Base-by-base conservation (phyloP, 176 grass and related monocot genomes). In the Oryza meridionalis region DNA sequence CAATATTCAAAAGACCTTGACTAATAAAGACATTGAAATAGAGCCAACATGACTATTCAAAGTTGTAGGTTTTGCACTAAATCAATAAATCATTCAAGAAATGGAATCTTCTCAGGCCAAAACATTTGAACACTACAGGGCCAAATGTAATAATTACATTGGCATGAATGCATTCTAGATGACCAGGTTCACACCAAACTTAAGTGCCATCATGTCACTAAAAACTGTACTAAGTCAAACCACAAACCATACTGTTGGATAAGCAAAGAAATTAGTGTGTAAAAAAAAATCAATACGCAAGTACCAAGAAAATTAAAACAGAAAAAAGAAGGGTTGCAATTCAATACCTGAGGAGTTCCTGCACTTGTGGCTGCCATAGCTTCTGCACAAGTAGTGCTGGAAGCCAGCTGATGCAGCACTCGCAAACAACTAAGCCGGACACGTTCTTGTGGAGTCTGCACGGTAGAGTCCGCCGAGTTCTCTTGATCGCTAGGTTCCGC, bases 321-420 rank as follows among this genome's bases (percentile, higher is more conserved):
- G 49, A 79, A n/a, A 77, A 71, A 82, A 27, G 37, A 85, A n/a
- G 0, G 63, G 81, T 76, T 64, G 44, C 22, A 79, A 85, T 62
- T 78, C 6, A 51, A 47, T 93, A 99, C 96, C 96, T 99, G 96
- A 92, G 96, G 93, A 82, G 91, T 96, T 92, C 96, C 96, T 88
- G 73, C 91, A 89, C 96, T 99, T 65, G 96, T 99, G 80, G 96
- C 86, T 31, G 96, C 96, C 96, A 99, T 99, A 96, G 91, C 96
- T 83, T 99, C 96, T 15, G 96, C 96, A 83, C 96, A 99, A 73
- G 90, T 99, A 51, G 93, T 96, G 78, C 96, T 99, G 82, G 96
- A 96, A 4, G 96, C 96, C 81, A 99, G 78, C 83, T 99, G 96
- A 91, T 99, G 96, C 82, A 99, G 50, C 46, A 94, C 93, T 74